phyloP scores from a whole-genome alignment of 208 protist genomes.

The Endotrypanum monterogeii region DNA sequence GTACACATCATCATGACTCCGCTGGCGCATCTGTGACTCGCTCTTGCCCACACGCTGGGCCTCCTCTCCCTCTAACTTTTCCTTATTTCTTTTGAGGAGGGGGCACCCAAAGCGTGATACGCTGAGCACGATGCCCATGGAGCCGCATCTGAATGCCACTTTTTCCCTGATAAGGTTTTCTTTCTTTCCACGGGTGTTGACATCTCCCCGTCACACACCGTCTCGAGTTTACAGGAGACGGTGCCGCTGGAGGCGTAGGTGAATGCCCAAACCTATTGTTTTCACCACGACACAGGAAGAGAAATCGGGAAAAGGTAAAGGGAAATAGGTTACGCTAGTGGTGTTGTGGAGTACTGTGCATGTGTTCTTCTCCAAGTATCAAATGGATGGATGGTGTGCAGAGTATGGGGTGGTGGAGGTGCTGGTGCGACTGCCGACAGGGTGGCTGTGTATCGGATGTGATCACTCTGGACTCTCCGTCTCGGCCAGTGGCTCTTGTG shows the following conservation, averaged over 20 bases:
- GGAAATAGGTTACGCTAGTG: neutral
- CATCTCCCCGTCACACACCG: neutral
- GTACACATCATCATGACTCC: neutral
- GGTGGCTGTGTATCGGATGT: conserved; percentile 9
- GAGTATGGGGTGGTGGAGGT: conserved; percentile 12
- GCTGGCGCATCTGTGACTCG: neutral
- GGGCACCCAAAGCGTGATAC: neutral
- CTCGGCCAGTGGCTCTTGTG: conserved; percentile 7
- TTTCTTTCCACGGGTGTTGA: neutral
- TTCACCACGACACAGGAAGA: neutral
- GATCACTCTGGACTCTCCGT: conserved; percentile 1
- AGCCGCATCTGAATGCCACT: neutral
- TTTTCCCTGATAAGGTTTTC: neutral
- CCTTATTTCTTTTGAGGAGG: neutral
- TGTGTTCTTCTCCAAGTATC: conserved; percentile 8
- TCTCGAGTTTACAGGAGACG: neutral
- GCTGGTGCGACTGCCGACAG: conserved; percentile 4
- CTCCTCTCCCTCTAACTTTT: neutral
- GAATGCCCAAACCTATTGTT: neutral
- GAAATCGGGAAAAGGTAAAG: conserved; percentile 3
- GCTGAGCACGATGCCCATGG: neutral
- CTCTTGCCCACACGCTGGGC: neutral
- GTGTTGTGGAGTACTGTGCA: neutral
- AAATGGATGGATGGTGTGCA: neutral
- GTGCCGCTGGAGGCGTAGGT: neutral